Conservation (phyloP, 768 basidiomycete species). For the Suillus variegatus region DNA sequence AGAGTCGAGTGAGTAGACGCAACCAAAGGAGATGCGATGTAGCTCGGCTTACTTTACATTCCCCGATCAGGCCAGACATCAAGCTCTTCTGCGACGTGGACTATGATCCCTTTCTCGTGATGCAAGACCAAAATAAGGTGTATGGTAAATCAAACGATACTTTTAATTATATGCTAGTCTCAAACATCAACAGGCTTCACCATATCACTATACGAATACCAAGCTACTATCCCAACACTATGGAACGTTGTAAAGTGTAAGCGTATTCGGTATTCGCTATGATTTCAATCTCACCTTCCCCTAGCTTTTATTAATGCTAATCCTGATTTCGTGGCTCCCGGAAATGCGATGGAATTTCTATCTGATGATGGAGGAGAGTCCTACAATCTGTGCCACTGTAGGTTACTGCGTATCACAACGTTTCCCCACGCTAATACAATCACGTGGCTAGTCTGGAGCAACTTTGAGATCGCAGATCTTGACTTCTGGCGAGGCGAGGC, state of each 20-base stretch:
- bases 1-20: constrained; percentile 71
- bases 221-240: constrained; percentile 76
- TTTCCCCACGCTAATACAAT: not conserved
- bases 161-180: constrained; percentile 20
- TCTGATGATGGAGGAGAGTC: constrained; percentile 67
- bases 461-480: constrained; percentile 87
- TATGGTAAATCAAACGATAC: constrained; percentile 54
- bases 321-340: constrained; percentile 57
- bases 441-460: constrained; percentile 56
- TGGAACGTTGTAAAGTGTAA: constrained; percentile 76
- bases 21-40: constrained; percentile 5
- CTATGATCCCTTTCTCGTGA: constrained; percentile 79
- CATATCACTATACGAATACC: constrained; percentile 76
- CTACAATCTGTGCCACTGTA: constrained; percentile 81
- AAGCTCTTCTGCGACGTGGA: constrained; percentile 80
- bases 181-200: constrained; percentile 60
- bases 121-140: constrained; percentile 78
- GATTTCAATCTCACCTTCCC: constrained; percentile 5
- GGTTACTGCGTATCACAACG: constrained; percentile 27
- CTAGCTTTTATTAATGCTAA: constrained; percentile 70
- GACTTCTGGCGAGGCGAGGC: constrained; percentile 87
- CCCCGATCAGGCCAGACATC: constrained; percentile 60
- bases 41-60: not conserved
- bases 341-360: constrained; percentile 75
- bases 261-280: constrained; percentile 7